Base-by-base conservation (phyloP, 2,329 filamentous ascomycete genomes). In the Coleophoma cylindrospora region DNA sequence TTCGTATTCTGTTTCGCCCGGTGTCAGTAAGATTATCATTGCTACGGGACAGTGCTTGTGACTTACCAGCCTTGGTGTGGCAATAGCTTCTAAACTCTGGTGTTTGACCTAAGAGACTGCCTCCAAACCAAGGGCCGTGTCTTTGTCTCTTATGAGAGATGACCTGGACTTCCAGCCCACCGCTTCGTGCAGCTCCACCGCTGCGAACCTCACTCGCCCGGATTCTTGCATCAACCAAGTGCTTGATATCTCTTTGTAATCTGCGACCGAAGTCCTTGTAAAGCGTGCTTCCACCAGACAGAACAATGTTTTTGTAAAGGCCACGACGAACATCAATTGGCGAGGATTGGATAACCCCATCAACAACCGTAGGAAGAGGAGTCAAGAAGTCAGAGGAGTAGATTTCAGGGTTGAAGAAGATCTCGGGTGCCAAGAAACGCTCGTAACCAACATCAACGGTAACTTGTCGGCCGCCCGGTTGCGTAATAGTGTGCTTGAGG, bases 371-470 rank as follows among this genome's bases (percentile, higher is more conserved):
- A 21, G 94, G 94, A 9, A 99, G 81, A 13, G 94, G 94, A 12
- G 94, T 99, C 58, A 99, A 75, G 76, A 99, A 99, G 68, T 99
- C 94, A 59, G 92, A 97, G 54, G 90, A 96, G 79, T 97, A 97
- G 64, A 99, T 99, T 74, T 99, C 94, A 32, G 94, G 94, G 73
- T 99, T 99, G 83, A 99, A 99, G 74, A 99, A 99, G 66, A 99
- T 99, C 70, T 99, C 94, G 21, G 95, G 95, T 2, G 94, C 94
- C 53, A 99, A 79, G 79, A 99, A 99, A 34, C 94, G 88, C 71
- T 99, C 94, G 73, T 97, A 99, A 48, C 94, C 94, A 48, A 99
- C 89, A 63, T 99, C 95, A 43, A 99, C 90, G 2, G 77, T 81
- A 19, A 92, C 85, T 61, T 88, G 84, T 60, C 88, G 86, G 55